Evolutionary conservation across 1,139 yeast genomes (phyloP), one percentile per base, ranked within the genome.

Genomic region (Eremothecium coryli): DNA sequence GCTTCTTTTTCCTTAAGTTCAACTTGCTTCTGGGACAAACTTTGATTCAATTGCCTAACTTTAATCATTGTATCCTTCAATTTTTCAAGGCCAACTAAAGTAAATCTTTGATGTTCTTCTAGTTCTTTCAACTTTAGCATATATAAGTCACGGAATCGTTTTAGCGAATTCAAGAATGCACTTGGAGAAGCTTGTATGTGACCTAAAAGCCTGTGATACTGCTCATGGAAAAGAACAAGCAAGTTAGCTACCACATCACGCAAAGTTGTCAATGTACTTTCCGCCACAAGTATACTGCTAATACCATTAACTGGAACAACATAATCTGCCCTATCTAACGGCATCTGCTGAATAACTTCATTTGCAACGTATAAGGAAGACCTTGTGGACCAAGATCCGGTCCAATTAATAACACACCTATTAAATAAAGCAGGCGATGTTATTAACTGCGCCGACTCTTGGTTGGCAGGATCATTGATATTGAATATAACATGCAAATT

Each of bases 361-460:
- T 50, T 37, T 0, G 74, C 74, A 26, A 85, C 73, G 35, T 73
- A 73, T 12, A 46, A 46, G 35, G 79, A 56, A 0, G 86, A 62
- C 0, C 47, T 42, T 6, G 52, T 46, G 0, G 78, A 65, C 96
- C 96, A 88, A 38, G 76, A 75, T 3, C 95, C 95, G 79, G 85
- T 77, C 88, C 93, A 85, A 50, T 79, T 76, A 26, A 88, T 60
- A 3, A 85, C 93, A 62, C 97, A 90, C 50, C 98, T 66, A 51
- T 90, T 90, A 59, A 85, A 80, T 25, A 90, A 61, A 0, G 98
- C 97, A 0, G 97, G 95, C 0, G 97, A 88, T 0, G 88, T 68
- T 4, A 80, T 67, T 3, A 77, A 68, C 15, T 59, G 62, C 2
- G 68, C 54, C 0, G 66, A 51, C 1, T 61, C 49, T 1, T 58